Evolutionary conservation across 257 asterid genomes (phyloP).

Genomic region (Solanum microdontum): DNA sequence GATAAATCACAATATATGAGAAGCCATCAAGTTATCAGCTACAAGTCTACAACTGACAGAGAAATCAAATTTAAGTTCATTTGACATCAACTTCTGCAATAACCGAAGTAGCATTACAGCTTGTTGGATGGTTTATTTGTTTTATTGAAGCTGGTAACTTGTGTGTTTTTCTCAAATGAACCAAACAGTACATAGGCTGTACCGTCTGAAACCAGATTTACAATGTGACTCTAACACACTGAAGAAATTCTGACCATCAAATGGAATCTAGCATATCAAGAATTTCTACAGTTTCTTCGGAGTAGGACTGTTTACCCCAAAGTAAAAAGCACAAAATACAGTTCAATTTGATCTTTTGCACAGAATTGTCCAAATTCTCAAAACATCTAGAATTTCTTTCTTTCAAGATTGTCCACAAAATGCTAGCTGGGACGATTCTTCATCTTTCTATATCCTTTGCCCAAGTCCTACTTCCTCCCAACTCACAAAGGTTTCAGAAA

Average conservation of each 20-base stretch:
- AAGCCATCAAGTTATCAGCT: neutral
- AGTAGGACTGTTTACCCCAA: neutral
- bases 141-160: neutral
- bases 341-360: neutral
- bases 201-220: neutral
- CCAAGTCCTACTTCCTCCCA: neutral
- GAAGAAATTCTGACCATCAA: neutral
- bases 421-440: neutral
- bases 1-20: neutral
- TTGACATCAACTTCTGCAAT: neutral
- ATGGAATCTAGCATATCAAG: neutral
- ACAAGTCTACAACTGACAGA: neutral
- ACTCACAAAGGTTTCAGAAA: neutral
- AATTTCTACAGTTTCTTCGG: neutral
- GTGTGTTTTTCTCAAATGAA: neutral
- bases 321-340: neutral
- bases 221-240: neutral
- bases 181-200: neutral
- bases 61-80: neutral
- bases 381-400: neutral
- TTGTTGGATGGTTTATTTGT: neutral
- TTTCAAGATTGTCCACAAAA: neutral
- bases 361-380: neutral
- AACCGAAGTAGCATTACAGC: neutral
- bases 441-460: neutral